A percentile compares a stretch with the other conserved stretches of the same genome.
These are phyloP conservation scores for Fraxinus xanthoxyloides DNA, from an alignment of 305 asterid genomes.

Conservation along the genomic window DNA sequence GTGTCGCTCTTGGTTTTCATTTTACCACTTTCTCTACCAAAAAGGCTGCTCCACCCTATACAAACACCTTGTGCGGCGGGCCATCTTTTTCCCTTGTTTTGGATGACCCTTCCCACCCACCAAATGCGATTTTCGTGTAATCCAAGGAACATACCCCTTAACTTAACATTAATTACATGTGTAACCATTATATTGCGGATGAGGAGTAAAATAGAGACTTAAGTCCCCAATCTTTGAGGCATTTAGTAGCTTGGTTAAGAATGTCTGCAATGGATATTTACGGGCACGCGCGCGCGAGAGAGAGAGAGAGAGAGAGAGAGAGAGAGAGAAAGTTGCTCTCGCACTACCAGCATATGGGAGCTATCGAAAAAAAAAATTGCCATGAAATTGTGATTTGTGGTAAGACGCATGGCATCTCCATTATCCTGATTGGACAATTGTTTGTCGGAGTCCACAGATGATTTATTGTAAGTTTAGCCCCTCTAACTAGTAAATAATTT, in stretches of 20 bases:
- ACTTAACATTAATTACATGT: constrained; percentile 9
- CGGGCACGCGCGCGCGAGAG: too few species aligned
- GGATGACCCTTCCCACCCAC: constrained; percentile 8
- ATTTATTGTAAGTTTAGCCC: too few species aligned
- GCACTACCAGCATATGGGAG: too few species aligned
- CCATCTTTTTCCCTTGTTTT: background rate
- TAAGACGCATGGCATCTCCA: too few species aligned
- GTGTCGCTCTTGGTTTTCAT: background rate
- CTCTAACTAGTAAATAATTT: too few species aligned
- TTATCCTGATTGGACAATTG: too few species aligned
- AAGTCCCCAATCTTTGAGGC: constrained; percentile 13
- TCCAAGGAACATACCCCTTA: constrained; percentile 1
- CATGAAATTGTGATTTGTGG: too few species aligned
- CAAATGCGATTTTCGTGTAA: constrained; percentile 1
- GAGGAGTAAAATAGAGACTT: background rate
- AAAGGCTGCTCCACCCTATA: background rate
- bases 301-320: background rate
- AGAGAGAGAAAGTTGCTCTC: too few species aligned
- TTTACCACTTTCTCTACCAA: background rate
- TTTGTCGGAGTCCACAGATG: too few species aligned
- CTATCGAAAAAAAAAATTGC: too few species aligned
- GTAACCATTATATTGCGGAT: background rate
- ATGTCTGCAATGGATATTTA: background rate
- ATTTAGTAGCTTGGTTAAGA: background rate
- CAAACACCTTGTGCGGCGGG: constrained; percentile 26